Conservation (phyloP, 2,329 filamentous ascomycete genomes). For the Botryosphaeria dothidea region DNA sequence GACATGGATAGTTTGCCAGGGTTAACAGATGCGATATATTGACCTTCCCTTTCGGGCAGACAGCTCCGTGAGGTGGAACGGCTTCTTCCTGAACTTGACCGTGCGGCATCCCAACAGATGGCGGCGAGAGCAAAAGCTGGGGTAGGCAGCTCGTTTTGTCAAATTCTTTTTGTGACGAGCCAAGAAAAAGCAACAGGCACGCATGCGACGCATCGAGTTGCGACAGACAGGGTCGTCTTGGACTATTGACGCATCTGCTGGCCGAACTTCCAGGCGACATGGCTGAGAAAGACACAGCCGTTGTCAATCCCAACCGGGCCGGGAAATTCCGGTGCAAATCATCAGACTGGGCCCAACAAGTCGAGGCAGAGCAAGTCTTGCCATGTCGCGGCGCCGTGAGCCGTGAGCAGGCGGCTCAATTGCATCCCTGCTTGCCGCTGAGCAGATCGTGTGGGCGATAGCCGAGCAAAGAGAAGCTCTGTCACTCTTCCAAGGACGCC, state of each 20-base stretch:
- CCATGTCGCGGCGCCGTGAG: not conserved
- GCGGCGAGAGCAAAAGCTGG: not conserved
- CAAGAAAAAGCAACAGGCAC: not conserved
- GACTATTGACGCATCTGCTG: not conserved
- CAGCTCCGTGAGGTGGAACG: not conserved
- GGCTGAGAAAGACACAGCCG: not conserved
- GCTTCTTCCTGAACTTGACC: not conserved
- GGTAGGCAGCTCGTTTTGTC: not conserved
- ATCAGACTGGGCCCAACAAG: not conserved
- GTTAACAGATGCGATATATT: not conserved
- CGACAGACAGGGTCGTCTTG: not conserved
- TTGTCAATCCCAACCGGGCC: not conserved
- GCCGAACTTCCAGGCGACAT: not conserved
- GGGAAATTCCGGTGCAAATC: not conserved
- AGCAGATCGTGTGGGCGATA: conserved; percentile 6
- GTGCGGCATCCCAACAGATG: not conserved
- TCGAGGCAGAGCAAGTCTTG: not conserved
- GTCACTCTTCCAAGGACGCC: not conserved
- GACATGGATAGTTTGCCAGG: not conserved
- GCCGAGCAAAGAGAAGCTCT: not conserved
- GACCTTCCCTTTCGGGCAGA: not conserved
- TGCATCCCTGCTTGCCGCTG: not conserved
- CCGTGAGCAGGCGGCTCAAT: not conserved
- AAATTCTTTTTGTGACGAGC: not conserved
- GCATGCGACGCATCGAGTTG: not conserved